These are phyloP conservation scores for Neurospora sp. DNA, from an alignment of 495 filamentous ascomycete species.

Conservation along the genomic window DNA sequence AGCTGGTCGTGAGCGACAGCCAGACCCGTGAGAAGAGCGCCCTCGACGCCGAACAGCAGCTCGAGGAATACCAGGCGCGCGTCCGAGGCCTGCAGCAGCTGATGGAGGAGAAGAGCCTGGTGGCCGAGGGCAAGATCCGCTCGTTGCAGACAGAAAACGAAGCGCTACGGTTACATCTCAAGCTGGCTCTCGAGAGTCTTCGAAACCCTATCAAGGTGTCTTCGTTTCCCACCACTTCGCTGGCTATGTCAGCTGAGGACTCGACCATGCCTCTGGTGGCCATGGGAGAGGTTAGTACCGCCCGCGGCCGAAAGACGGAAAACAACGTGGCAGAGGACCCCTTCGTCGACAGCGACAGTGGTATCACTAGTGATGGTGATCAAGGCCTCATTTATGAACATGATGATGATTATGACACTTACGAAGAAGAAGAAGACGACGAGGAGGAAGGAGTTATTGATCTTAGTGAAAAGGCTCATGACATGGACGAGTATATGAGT, in stretches of 20 bases:
- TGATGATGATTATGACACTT: constrained; percentile 12
- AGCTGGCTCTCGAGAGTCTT: constrained; percentile 73
- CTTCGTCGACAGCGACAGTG: not conserved
- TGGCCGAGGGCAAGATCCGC: constrained; percentile 84
- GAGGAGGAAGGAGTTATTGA: constrained; percentile 3
- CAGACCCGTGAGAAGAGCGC: constrained; percentile 33
- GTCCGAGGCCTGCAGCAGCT: constrained; percentile 79
- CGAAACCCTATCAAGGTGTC: constrained; percentile 64
- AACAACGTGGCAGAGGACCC: not conserved
- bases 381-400: not conserved
- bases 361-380: not conserved
- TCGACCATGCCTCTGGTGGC: not conserved
- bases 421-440: constrained; percentile 17
- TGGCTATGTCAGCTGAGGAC: not conserved
- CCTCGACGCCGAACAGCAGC: constrained; percentile 51
- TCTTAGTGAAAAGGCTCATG: constrained; percentile 29
- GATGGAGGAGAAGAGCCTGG: constrained; percentile 84
- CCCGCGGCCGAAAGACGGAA: not conserved
- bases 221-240: not conserved
- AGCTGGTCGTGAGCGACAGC: constrained; percentile 59
- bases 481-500: constrained; percentile 59
- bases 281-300: not conserved
- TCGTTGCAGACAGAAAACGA: constrained; percentile 83
- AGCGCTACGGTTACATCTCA: constrained; percentile 72
- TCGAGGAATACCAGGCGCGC: constrained; percentile 86